A percentile compares a stretch with the other conserved stretches of the same genome.
These are phyloP conservation scores for Pythium vanterpoolii DNA, from an alignment of 352 stramenopile species.

Conservation along the genomic window DNA sequence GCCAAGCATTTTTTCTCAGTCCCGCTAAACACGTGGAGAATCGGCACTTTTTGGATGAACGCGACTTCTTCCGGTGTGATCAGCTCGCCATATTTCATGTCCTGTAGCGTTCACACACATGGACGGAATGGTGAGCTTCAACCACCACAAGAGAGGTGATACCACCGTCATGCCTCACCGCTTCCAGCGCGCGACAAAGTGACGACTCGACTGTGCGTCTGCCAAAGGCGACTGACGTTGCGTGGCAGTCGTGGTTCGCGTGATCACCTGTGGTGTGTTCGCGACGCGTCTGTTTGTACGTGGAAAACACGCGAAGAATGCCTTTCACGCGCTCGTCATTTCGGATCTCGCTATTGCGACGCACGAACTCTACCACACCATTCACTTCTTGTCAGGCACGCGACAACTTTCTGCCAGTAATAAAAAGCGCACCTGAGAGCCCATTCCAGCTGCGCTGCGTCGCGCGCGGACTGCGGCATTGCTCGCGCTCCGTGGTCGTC, in stretches of 20 bases:
- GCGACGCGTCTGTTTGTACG: slow-evolving; percentile 21
- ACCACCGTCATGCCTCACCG: neutral
- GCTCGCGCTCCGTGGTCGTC: slow-evolving; percentile 14
- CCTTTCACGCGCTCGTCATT: slow-evolving; percentile 16
- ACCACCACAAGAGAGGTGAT: neutral
- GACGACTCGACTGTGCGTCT: slow-evolving; percentile 21
- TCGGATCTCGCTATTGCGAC: slow-evolving; percentile 35
- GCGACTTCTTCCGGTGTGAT: slow-evolving; percentile 18
- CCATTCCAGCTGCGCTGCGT: slow-evolving; percentile 62
- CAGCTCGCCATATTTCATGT: slow-evolving; percentile 11
- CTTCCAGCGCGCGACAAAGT: slow-evolving; percentile 18
- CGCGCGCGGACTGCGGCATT: slow-evolving; percentile 48
- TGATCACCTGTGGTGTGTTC: neutral
- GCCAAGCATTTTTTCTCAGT: slow-evolving; percentile 43
- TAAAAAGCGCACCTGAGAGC: slow-evolving; percentile 28
- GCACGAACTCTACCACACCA: slow-evolving; percentile 2
- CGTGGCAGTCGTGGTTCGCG: neutral
- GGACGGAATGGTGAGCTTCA: neutral
- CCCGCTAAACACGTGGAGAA: slow-evolving; percentile 49
- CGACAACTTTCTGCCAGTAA: neutral
- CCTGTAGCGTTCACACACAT: neutral
- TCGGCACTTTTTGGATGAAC: slow-evolving; percentile 34
- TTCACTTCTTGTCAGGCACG: neutral
- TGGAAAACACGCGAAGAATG: slow-evolving; percentile 16
- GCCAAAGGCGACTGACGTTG: neutral